Percentiles rank a stretch among this genome's conserved stretches.
Conservation (phyloP, 1,284 basidiomycete genomes). For the Coniferiporia sulphurascens region DNA sequence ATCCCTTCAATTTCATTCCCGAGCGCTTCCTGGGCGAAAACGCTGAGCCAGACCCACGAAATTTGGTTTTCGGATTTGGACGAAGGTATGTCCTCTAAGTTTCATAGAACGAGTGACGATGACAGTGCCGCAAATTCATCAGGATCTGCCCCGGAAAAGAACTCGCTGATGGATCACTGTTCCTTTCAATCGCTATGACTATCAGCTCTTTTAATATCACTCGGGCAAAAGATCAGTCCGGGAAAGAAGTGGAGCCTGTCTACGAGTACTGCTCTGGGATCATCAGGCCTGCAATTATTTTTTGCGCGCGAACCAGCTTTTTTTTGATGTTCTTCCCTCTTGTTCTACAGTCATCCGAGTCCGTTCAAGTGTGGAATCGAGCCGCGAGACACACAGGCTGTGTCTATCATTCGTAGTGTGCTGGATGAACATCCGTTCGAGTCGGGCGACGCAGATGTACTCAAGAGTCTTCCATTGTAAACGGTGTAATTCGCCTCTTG, state of each 20-base stretch:
- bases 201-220: conserved; percentile 19
- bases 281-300: conserved; percentile 11
- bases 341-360: conserved; percentile 11
- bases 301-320: not conserved
- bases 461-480: not conserved
- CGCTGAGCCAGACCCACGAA: not conserved
- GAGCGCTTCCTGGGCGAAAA: conserved; percentile 14
- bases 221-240: conserved; percentile 12
- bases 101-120: not conserved
- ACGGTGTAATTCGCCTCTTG: too few species aligned
- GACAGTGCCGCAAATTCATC: not conserved
- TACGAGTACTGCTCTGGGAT: conserved; percentile 16
- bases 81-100: not conserved
- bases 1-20: conserved; percentile 18
- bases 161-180: conserved; percentile 17
- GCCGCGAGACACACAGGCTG: conserved; percentile 5
- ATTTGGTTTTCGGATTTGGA: conserved; percentile 7
- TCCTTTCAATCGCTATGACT: conserved; percentile 18
- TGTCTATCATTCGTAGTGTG: conserved; percentile 6
- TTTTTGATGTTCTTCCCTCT: not conserved
- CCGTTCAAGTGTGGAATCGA: conserved; percentile 18
- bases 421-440: not conserved
- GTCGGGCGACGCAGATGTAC: not conserved
- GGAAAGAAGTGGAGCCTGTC: conserved; percentile 19
- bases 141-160: conserved; percentile 13